Evolutionary conservation across 495 filamentous ascomycete genomes (phyloP), one percentile per base, ranked within the genome.

Genomic region (Penicillium manginii): DNA sequence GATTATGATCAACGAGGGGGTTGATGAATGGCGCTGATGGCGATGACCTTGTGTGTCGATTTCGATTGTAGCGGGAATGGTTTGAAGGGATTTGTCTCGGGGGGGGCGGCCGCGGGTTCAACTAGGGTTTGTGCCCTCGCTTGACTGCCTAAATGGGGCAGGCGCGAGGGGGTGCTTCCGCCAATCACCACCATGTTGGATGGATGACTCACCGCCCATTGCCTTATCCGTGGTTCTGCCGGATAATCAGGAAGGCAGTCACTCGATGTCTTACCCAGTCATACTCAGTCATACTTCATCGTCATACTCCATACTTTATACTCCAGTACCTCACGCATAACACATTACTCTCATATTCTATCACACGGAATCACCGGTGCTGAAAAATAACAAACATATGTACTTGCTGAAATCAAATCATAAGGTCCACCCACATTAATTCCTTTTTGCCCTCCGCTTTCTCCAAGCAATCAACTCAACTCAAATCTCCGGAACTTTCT

Each of bases 11-110:
- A 79, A 73, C 75, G 77, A 78, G 48, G 61, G 61, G 62, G 69
- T 70, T 79, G 67, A 70, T 79, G 73, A 76, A 77, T 69, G 66
- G 75, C 77, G 77, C 74, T 79, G 77, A 79, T 73, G 64, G 74
- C 71, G 73, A 78, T 77, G 77, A 70, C 71, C 74, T 73, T 75
- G 70, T 77, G 72, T 68, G 67, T 29, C 26, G 26, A 29, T 66
- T 66, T 63, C 64, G 66, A 62, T 70, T 70, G 65, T 64, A 69
- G 69, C 68, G 53, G 62, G 71, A 66, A 71, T 71, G 73, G 66
- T 73, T 65, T 70, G 73, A 74, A 72, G 71, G 65, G 68, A 71
- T 70, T 73, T 69, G 65, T 64, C 71, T 62, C 64, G 68, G 71
- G 70, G 69, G 11, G 45, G 19, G 9, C 26, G 26, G 26, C 26